phyloP scores from a whole-genome alignment of 2,329 filamentous ascomycete species.

The Didymella keratinophila region DNA sequence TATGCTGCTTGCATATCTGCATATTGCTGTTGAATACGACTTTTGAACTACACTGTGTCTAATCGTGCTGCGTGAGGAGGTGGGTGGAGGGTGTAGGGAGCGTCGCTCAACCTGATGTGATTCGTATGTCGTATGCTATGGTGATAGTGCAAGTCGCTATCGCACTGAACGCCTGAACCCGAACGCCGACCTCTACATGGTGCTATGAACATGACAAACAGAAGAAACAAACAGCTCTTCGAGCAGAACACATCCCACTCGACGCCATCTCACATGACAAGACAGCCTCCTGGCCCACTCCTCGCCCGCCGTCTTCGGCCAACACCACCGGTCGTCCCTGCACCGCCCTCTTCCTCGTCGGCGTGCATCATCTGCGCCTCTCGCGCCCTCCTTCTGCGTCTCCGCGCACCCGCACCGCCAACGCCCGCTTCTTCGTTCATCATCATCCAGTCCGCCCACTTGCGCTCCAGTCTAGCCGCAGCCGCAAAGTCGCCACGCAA shows the following conservation, averaged over 20 bases:
- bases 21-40: not conserved
- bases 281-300: slow-evolving; percentile 57
- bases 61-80: not conserved
- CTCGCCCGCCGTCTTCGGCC: slow-evolving; percentile 57
- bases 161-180: not conserved
- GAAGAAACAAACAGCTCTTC: too few species aligned
- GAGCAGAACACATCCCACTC: too few species aligned
- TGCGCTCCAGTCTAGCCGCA: slow-evolving; percentile 81
- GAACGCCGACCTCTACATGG: slow-evolving; percentile 11
- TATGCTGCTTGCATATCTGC: not conserved
- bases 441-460: slow-evolving; percentile 96
- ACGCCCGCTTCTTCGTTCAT: slow-evolving; percentile 83
- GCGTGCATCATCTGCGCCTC: slow-evolving; percentile 83
- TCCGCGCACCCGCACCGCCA: slow-evolving; percentile 67
- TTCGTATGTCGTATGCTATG: not conserved
- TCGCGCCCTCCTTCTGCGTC: slow-evolving; percentile 77
- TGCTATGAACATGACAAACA: not conserved
- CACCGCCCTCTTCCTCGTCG: slow-evolving; percentile 75
- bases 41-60: too few species aligned
- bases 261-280: slow-evolving; percentile 51
- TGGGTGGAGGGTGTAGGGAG: not conserved
- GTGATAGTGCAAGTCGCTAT: not conserved
- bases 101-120: not conserved
- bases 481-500: slow-evolving; percentile 76
- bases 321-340: slow-evolving; percentile 44